A percentile compares a stretch with the other conserved stretches of the same genome.
These are phyloP conservation scores for Sutorius eximius DNA, from an alignment of 1,284 basidiomycete genomes.

Conservation along the genomic window DNA sequence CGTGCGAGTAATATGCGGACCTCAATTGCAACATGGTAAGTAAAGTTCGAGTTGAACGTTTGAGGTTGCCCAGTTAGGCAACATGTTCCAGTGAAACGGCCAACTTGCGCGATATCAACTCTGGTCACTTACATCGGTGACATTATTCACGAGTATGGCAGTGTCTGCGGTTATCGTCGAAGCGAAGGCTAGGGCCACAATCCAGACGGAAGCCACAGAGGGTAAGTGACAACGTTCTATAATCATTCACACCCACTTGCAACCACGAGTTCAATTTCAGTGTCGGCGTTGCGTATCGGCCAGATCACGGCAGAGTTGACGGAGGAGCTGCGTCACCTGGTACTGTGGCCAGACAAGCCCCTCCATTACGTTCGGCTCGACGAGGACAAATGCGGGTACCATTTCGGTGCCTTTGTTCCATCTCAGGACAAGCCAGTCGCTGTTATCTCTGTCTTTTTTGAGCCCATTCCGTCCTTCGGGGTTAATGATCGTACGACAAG, in stretches of 20 bases:
- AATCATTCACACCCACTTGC: background rate
- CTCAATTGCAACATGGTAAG: background rate
- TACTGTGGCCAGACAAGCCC: constrained; percentile 57
- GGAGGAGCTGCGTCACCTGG: constrained; percentile 51
- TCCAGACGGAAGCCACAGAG: background rate
- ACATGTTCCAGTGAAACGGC: background rate
- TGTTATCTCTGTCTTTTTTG: constrained; percentile 57
- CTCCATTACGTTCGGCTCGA: constrained; percentile 50
- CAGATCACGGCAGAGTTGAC: constrained; percentile 45
- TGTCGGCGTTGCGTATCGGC: constrained; percentile 14
- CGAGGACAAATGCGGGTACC: constrained; percentile 50
- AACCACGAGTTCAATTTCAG: constrained; percentile 7
- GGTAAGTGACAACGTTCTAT: constrained; percentile 13
- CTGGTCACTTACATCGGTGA: background rate
- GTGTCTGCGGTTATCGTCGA: constrained; percentile 8
- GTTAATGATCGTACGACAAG: constrained; percentile 4
- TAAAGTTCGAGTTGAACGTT: background rate
- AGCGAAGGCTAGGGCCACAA: constrained; percentile 1
- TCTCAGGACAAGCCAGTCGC: constrained; percentile 39
- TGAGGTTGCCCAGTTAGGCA: constrained; percentile 8
- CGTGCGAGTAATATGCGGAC: background rate
- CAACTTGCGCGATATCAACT: background rate
- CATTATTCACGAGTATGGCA: constrained; percentile 2
- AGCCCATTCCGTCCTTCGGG: constrained; percentile 39
- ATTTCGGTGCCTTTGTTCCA: constrained; percentile 54